These are phyloP conservation scores for Euphorbia peplus DNA, from an alignment of 345 rosid species.

Conservation along the genomic window DNA sequence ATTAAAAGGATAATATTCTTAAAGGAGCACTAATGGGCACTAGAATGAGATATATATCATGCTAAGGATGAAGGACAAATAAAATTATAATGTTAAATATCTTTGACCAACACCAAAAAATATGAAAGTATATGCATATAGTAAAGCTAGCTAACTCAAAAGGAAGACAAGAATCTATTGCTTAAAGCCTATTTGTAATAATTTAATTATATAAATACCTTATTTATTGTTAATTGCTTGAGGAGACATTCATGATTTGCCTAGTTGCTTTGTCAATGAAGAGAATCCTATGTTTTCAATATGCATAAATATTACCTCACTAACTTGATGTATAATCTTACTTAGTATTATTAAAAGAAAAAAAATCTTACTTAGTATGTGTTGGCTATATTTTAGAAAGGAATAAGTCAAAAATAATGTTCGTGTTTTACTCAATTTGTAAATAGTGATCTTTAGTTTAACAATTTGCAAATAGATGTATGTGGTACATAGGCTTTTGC, in stretches of 20 bases:
- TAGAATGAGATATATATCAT: not conserved
- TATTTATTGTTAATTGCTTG: not conserved
- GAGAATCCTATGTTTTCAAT: conserved; percentile 20
- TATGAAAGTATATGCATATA: not conserved
- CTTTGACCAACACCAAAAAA: not conserved
- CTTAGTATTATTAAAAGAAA: too few species aligned
- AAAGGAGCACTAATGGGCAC: conserved; percentile 9
- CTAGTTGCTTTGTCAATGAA: conserved; percentile 18
- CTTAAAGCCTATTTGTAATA: conserved; percentile 26
- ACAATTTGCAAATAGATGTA: too few species aligned
- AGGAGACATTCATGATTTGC: conserved; percentile 20
- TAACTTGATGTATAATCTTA: not conserved
- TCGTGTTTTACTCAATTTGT: too few species aligned
- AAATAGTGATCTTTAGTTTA: too few species aligned
- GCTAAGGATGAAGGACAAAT: not conserved
- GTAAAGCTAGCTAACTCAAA: conserved; percentile 17
- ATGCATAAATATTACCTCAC: not conserved
- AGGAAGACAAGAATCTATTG: conserved; percentile 19
- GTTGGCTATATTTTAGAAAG: too few species aligned
- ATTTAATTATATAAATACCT: not conserved
- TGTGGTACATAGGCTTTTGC: too few species aligned
- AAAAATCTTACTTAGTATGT: too few species aligned
- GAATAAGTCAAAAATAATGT: too few species aligned
- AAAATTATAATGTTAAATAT: not conserved
- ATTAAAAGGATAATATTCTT: conserved; percentile 12